Base-by-base conservation (phyloP, 2,329 filamentous ascomycete genomes). In the Pseudocercospora fuligena region DNA sequence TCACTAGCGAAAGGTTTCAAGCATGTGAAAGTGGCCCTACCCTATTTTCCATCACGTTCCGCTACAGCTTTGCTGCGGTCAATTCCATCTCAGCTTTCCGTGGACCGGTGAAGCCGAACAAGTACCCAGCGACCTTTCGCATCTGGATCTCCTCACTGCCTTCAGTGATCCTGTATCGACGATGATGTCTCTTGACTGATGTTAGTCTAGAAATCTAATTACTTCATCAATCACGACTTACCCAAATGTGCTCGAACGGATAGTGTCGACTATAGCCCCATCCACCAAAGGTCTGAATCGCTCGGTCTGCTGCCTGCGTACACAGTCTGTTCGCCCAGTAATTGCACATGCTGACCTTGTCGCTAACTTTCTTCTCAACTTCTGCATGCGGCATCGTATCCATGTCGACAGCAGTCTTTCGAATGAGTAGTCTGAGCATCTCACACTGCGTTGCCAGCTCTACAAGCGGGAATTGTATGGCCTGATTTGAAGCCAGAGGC, bases 121-220 rank as follows among this genome's bases (percentile, higher is more conserved):
- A 69, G 76, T 85, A 87, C 9, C 84, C 86, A 0, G 86, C 87
- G 9, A 89, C 82, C 77, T 88, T 89, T n/a, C 87, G 80, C 84
- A 89, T 89, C 77, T 89, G 87, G 60, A 89, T 88, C 79, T 89
- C 87, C 74, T 89, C 88, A 63, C 85, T 87, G 0, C 87, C 87
- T 74, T 89, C 88, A 0, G 87, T 89, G 68, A 89, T 90, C 40
- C 87, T 78, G 72, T 89, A 89, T 25, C 86, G 79, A 47, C 88
- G 78, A 75, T 89, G 88, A 77, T 89, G 87, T 60, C 87, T 81
- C 84, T 88, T 89, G 59, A 89, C 89, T 70, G 89, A 87, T 77
- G 89, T 87, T 71, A 90, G 89, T 0, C 86, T 86, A 68, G 83
- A 82, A 66, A n/a, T n/a, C n/a, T n/a, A n/a, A n/a, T n/a, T n/a